Conservation (phyloP, 2,329 filamentous ascomycete species). For the Colletotrichum trifolii region DNA sequence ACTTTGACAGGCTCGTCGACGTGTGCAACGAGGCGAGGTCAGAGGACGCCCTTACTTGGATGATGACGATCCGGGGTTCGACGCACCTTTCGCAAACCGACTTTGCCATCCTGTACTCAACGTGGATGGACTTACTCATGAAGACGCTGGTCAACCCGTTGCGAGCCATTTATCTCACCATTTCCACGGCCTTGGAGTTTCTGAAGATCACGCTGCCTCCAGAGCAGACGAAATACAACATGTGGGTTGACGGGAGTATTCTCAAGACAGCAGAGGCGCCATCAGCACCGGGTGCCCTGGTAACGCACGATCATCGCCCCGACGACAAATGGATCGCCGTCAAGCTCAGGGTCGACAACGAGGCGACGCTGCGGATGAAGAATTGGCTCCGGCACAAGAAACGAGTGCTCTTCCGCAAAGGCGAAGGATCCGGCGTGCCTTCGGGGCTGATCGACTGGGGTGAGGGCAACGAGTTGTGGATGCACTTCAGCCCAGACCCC, state of each 20-base stretch:
- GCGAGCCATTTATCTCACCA: conserved; percentile 71
- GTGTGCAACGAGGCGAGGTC: conserved; percentile 67
- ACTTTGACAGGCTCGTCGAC: conserved; percentile 67
- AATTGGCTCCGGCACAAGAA: conserved; percentile 54
- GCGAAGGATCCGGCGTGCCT: conserved; percentile 46
- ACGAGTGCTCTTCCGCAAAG: conserved; percentile 34
- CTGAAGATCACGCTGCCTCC: conserved; percentile 63
- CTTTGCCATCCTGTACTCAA: conserved; percentile 72
- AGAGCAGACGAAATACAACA: conserved; percentile 59
- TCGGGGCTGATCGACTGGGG: conserved; percentile 46
- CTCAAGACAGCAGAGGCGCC: conserved; percentile 51
- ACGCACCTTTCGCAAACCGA: conserved; percentile 75
- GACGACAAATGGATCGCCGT: conserved; percentile 68
- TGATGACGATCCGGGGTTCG: conserved; percentile 66
- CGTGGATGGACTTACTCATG: conserved; percentile 66
- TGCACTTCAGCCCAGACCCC: conserved; percentile 44
- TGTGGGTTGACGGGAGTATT: conserved; percentile 65
- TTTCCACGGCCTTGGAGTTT: conserved; percentile 72
- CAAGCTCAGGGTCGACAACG: conserved; percentile 67
- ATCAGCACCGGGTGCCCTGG: conserved; percentile 48
- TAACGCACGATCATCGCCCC: conserved; percentile 65
- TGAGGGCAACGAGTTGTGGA: conserved; percentile 45
- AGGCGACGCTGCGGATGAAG: conserved; percentile 62
- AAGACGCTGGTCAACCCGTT: conserved; percentile 73
- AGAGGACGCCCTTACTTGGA: conserved; percentile 59